Percentiles rank a stretch among this genome's conserved stretches.
phyloP scores from a whole-genome alignment of 2,329 filamentous ascomycete species.

The Talaromyces sp. region DNA sequence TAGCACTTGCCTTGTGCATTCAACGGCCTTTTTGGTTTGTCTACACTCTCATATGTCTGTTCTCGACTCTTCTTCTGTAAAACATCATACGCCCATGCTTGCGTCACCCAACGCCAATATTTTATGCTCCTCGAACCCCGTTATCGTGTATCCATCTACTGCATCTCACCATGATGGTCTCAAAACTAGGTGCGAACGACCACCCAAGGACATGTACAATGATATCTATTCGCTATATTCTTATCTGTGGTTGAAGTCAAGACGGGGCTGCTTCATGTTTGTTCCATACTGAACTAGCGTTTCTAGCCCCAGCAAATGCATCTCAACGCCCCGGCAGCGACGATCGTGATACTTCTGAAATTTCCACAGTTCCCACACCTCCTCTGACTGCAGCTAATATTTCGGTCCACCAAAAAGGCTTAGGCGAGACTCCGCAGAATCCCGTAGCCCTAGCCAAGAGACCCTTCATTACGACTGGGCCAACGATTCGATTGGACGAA shows the following conservation, averaged over 20 bases:
- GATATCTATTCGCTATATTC: background rate
- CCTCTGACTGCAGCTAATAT: background rate
- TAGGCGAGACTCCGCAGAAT: background rate
- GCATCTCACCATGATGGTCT: slow-evolving; percentile 3
- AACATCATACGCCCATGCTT: background rate
- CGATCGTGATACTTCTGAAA: background rate
- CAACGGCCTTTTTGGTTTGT: background rate
- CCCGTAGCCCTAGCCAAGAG: background rate
- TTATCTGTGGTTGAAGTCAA: background rate
- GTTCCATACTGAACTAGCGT: slow-evolving; percentile 9
- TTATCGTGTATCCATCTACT: background rate
- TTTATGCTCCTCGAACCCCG: background rate
- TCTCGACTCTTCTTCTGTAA: background rate
- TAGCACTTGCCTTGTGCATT: background rate
- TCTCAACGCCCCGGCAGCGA: background rate
- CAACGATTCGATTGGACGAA: background rate
- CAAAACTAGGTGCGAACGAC: slow-evolving; percentile 6
- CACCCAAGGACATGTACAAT: background rate
- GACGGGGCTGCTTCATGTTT: background rate
- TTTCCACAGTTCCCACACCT: background rate
- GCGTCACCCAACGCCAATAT: slow-evolving; percentile 3
- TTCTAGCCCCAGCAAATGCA: background rate
- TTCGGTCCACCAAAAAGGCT: background rate
- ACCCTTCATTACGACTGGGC: background rate
- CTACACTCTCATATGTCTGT: background rate